phyloP scores from a whole-genome alignment of 2,329 filamentous ascomycete genomes.

The Colletotrichum zoysiae region DNA sequence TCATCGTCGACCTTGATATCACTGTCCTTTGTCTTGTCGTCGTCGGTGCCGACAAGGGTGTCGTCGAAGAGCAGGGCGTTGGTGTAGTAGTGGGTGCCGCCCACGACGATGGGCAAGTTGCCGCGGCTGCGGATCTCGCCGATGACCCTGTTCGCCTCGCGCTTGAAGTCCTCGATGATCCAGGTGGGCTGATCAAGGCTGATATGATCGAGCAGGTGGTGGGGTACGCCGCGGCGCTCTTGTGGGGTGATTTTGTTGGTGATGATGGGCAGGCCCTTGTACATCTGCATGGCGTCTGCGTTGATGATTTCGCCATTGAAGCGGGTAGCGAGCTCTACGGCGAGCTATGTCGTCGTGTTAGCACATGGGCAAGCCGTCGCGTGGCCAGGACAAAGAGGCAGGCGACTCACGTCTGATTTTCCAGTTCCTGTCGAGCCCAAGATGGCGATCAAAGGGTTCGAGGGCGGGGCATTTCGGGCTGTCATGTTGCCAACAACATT shows the following conservation, averaged over 20 bases:
- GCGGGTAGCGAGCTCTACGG: constrained; percentile 84
- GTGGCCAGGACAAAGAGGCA: not conserved
- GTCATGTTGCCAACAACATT: constrained; percentile 46
- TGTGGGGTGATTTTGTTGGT: constrained; percentile 88
- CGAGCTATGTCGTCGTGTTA: constrained; percentile 69
- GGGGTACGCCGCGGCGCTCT: constrained; percentile 84
- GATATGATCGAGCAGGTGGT: constrained; percentile 89
- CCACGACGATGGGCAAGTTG: constrained; percentile 89
- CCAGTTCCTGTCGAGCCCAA: constrained; percentile 93
- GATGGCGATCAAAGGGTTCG: constrained; percentile 79
- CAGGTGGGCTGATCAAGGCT: constrained; percentile 82
- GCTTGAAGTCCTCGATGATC: constrained; percentile 83
- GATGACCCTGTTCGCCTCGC: constrained; percentile 76
- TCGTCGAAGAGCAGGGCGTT: constrained; percentile 89
- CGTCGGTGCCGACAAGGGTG: constrained; percentile 66
- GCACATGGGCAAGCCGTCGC: not conserved
- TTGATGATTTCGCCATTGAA: constrained; percentile 97
- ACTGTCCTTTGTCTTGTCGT: constrained; percentile 45
- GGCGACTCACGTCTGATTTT: constrained; percentile 81
- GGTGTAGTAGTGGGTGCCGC: constrained; percentile 95
- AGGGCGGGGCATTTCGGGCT: constrained; percentile 54
- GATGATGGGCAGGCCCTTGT: constrained; percentile 89
- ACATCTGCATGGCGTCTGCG: constrained; percentile 98
- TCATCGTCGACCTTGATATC: constrained; percentile 41
- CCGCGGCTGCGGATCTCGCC: constrained; percentile 82